Base-by-base conservation (phyloP, 2,329 filamentous ascomycete species). In the Arthroderma uncinatum region DNA sequence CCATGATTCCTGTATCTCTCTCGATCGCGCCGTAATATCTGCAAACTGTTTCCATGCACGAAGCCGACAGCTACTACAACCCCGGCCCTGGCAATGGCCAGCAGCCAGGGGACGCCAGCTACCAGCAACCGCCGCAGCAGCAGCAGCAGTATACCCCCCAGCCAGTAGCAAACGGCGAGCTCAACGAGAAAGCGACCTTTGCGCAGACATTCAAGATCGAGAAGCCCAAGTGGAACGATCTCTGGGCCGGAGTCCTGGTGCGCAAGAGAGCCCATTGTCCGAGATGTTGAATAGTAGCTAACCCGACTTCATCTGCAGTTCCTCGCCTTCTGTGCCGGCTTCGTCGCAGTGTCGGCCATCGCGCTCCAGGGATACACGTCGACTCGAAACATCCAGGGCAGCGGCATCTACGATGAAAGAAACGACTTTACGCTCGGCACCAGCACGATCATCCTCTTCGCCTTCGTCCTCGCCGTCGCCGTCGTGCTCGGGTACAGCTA, bases 391-490 rank as follows among this genome's bases (percentile, higher is more conserved):
- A 80, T 81, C 68, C 84, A 82, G 62, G 87, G 86, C 59, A 79
- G 79, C 8, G 86, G 86, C 12, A 90, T 95, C 68, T 91, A 93
- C 68, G 79, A 80, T 63, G 78, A 81, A 50, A 65, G 71, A 30
- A 88, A 87, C 64, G 77, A 76, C 54, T 90, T 84, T 64, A 79
- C 80, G 1, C 79, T 95, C 59, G 82, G 88, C 66, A 89, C 86
- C 50, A 94, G 94, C 71, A 95, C 89, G 0, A 78, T 96, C 40
- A 82, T 95, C 40, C 79, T 96, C 14, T 95, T 97, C 70, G 90
- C 23, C 44, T 50, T 50, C 23, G 44, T 50, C 12, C 23, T 33
- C 14, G 44, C 25, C 23, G 44, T 50, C 39, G 87, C 89, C 4
- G 78, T 91, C 21, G 78, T 88, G 1, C 75, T 95, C 42, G 91